Conservation (phyloP, 768 basidiomycete species). For the Porpolomopsis calyptriformis region DNA sequence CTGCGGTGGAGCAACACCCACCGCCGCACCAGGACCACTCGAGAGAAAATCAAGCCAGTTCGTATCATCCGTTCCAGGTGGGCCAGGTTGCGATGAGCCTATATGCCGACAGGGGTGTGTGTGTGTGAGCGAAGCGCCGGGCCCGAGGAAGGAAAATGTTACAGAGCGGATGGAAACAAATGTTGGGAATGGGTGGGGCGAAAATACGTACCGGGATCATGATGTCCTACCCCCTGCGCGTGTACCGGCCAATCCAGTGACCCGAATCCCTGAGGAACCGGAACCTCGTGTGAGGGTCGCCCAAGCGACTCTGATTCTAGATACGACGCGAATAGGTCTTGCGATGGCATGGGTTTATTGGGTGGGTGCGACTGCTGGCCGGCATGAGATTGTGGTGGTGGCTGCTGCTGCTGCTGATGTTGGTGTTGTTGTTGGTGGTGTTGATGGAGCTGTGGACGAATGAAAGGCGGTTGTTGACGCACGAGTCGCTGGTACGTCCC, state of each 20-base stretch:
- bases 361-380: conserved; percentile 32
- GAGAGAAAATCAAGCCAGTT: background rate
- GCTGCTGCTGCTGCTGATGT: too few relatives aligned
- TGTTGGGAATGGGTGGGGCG: too few relatives aligned
- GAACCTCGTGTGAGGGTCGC: conserved; percentile 9
- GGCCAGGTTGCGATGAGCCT: background rate
- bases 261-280: background rate
- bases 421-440: too few relatives aligned
- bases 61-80: background rate
- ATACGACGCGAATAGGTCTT: conserved; percentile 26
- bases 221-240: background rate
- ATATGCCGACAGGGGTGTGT: background rate
- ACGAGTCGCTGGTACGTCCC: conserved; percentile 26
- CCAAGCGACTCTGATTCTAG: conserved; percentile 37
- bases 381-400: too few relatives aligned
- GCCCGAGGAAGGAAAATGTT: too few relatives aligned
- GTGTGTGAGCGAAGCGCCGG: background rate
- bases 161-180: too few relatives aligned
- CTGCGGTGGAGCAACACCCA: too few relatives aligned
- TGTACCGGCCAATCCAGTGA: background rate
- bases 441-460: conserved; percentile 22
- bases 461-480: conserved; percentile 23
- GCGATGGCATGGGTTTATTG: conserved; percentile 32
- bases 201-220: background rate
- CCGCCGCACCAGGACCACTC: background rate